Evolutionary conservation across 2,329 filamentous ascomycete species (phyloP).

Genomic region (Colletotrichum magnum): DNA sequence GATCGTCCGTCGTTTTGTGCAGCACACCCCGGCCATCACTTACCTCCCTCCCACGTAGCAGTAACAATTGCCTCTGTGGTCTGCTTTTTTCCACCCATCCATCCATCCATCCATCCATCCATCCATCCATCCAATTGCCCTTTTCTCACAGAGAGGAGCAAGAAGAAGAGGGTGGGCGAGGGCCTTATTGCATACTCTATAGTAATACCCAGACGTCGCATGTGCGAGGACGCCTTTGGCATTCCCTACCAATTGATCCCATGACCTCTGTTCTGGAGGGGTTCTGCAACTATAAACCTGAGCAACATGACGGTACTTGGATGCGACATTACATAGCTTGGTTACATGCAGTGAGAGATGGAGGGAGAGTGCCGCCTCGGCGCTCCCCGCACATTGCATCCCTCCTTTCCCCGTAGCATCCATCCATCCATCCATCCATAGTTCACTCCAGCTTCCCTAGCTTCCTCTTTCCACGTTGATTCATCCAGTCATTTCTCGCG

Average conservation of each 20-base stretch:
- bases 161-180: too few species aligned
- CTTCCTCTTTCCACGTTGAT: neutral
- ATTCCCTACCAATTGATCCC: neutral
- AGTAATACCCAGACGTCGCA: too few species aligned
- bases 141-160: too few species aligned
- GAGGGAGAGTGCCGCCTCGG: neutral
- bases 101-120: too few species aligned
- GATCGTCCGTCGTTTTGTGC: conserved; percentile 4
- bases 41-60: too few species aligned
- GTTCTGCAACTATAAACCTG: neutral
- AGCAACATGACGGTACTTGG: conserved; percentile 1
- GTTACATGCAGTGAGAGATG: conserved; percentile 1
- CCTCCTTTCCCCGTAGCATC: neutral
- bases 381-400: conserved; percentile 11
- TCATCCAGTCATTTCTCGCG: neutral
- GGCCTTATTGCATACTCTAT: too few species aligned
- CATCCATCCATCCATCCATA: conserved; percentile 1
- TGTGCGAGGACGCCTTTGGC: neutral
- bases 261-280: neutral
- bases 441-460: neutral
- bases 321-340: conserved; percentile 9
- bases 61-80: too few species aligned
- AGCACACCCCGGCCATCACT: neutral
- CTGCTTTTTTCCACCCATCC: neutral
- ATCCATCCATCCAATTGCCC: neutral